phyloP scores from a whole-genome alignment of 2,329 filamentous ascomycete genomes.

The Ophiostoma sp. region DNA sequence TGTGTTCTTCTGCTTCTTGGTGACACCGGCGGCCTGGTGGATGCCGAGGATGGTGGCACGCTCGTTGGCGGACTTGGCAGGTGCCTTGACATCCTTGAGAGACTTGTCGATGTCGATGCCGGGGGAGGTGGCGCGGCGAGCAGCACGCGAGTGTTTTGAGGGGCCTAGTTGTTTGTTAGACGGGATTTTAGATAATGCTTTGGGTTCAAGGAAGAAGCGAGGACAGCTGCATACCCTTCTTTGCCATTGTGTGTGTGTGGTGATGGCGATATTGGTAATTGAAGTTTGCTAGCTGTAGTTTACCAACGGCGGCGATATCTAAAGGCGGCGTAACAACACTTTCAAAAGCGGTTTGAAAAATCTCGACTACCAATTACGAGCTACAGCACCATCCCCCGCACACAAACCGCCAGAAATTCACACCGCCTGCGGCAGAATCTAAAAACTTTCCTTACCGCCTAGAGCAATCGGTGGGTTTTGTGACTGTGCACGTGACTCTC shows the following conservation, averaged over 20 bases:
- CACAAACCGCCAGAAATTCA: constrained; percentile 26
- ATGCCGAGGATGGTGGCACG: constrained; percentile 65
- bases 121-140: constrained; percentile 65
- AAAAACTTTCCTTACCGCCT: constrained; percentile 30
- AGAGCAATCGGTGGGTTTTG: not conserved
- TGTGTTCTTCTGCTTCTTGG: constrained; percentile 59
- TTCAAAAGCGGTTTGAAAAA: not conserved
- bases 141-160: constrained; percentile 68
- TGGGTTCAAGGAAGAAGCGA: not conserved
- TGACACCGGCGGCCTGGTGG: constrained; percentile 61
- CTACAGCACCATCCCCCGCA: not conserved
- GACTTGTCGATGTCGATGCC: constrained; percentile 68
- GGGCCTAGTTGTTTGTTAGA: constrained; percentile 40
- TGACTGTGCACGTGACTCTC: not conserved
- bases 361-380: not conserved
- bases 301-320: not conserved
- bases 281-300: not conserved
- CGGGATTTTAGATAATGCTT: not conserved
- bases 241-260: constrained; percentile 13
- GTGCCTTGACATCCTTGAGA: constrained; percentile 54
- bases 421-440: constrained; percentile 32
- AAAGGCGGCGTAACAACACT: not conserved
- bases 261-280: not conserved
- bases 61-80: constrained; percentile 43
- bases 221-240: not conserved